phyloP scores from a whole-genome alignment of 164 flowering plant species.

The Brasenia schreberi region DNA sequence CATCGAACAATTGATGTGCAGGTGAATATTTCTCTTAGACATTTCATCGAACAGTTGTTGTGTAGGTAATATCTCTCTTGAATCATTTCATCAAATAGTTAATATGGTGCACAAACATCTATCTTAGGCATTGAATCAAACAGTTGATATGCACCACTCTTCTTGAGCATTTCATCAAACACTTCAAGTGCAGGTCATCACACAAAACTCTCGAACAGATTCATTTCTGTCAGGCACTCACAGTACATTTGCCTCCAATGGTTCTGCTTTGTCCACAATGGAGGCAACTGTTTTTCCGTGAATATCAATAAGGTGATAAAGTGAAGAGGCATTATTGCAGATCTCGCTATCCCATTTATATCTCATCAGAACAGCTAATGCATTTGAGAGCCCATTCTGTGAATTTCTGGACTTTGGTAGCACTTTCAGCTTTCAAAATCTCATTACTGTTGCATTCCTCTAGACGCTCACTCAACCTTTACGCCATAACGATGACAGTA shows the following conservation, averaged over 20 bases:
- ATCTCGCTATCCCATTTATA: constrained; percentile 93
- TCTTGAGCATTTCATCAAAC: no score
- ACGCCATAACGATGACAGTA: constrained; percentile 86
- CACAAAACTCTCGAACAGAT: no score
- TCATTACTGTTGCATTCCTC: constrained; percentile 93
- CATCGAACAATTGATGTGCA: no score
- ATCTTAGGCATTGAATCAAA: no score
- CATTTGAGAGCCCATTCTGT: constrained; percentile 96
- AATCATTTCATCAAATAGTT: no score
- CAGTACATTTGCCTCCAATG: constrained; percentile 58
- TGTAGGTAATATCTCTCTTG: no score
- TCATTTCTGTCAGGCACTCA: constrained; percentile 44
- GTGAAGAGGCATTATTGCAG: constrained; percentile 64
- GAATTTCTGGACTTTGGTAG: constrained; percentile 89
- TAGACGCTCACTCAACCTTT: constrained; percentile 91
- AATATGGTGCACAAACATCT: no score
- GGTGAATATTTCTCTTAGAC: no score
- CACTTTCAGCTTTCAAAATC: constrained; percentile 88
- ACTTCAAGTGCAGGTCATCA: no score
- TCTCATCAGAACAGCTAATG: constrained; percentile 60
- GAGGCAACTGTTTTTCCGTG: constrained; percentile 90
- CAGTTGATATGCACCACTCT: no score
- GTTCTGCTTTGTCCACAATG: constrained; percentile 82
- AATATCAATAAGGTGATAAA: constrained; percentile 77
- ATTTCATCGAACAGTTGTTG: no score